Evolutionary conservation across 495 filamentous ascomycete species (phyloP).

Genomic region (Daldinia concentrica): DNA sequence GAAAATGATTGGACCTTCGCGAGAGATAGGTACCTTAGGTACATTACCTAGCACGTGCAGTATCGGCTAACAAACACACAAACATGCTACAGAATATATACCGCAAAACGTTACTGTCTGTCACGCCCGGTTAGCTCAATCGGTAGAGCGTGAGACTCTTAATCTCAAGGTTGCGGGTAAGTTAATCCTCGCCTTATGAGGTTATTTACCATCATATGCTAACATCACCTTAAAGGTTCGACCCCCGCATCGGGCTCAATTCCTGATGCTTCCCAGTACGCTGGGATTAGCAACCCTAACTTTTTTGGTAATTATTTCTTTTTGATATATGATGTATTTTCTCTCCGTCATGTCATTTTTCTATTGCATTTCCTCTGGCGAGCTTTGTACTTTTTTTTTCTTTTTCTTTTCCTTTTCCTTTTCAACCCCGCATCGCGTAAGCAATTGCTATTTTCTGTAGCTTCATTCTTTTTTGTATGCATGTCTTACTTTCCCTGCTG

Average conservation of each 20-base stretch:
- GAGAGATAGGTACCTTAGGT: background rate
- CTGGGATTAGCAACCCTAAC: slow-evolving; percentile 30
- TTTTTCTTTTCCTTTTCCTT: too few relatives aligned
- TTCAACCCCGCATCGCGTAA: too few relatives aligned
- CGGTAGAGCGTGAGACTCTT: slow-evolving; percentile 87
- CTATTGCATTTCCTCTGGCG: background rate
- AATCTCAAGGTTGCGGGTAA: slow-evolving; percentile 75
- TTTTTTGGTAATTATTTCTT: slow-evolving; percentile 20
- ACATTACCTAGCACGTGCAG: background rate
- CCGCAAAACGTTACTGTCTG: too few relatives aligned
- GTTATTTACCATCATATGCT: background rate
- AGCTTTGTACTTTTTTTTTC: too few relatives aligned
- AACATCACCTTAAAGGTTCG: slow-evolving; percentile 40
- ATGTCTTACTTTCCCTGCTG: too few relatives aligned
- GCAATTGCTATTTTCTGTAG: too few relatives aligned
- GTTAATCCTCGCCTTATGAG: background rate
- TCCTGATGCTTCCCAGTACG: slow-evolving; percentile 44
- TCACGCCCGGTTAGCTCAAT: slow-evolving; percentile 80
- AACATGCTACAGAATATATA: background rate
- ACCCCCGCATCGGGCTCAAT: slow-evolving; percentile 56
- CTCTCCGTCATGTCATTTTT: slow-evolving; percentile 18
- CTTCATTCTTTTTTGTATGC: too few relatives aligned
- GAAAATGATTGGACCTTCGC: background rate
- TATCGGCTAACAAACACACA: background rate
- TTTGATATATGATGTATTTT: background rate